Conservation (phyloP, 148 eudicot genomes). For the Silene conica region DNA sequence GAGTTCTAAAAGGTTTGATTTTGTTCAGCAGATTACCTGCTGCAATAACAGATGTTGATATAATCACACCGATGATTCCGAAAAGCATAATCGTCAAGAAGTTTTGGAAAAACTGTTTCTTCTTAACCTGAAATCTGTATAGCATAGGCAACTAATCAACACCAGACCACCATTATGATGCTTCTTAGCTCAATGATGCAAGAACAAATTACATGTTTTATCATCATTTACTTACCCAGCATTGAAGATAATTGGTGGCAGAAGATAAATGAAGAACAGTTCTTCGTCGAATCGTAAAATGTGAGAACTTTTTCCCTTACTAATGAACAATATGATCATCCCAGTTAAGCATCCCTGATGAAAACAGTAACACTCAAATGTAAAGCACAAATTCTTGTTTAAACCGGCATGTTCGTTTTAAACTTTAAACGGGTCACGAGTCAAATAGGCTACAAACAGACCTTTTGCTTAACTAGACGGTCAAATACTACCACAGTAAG, state of each 20-base stretch:
- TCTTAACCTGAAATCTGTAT: slow-evolving; percentile 90
- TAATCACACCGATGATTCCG: slow-evolving; percentile 80
- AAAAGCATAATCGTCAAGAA: slow-evolving; percentile 86
- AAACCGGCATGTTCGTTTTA: too few relatives aligned
- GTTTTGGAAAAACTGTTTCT: slow-evolving; percentile 95
- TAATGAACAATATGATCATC: slow-evolving; percentile 51
- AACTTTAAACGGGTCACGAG: too few relatives aligned
- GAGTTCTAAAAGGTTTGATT: not conserved
- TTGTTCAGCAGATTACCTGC: slow-evolving; percentile 40
- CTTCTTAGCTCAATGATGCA: too few relatives aligned
- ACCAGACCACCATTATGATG: not conserved
- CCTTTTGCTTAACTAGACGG: too few relatives aligned
- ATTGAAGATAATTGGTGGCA: slow-evolving; percentile 93
- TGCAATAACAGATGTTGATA: slow-evolving; percentile 64
- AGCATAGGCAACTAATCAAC: not conserved
- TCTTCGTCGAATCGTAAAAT: slow-evolving; percentile 79
- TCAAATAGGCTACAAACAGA: too few relatives aligned
- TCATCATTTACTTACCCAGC: slow-evolving; percentile 78
- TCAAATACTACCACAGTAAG: too few relatives aligned
- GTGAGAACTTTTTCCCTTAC: slow-evolving; percentile 80
- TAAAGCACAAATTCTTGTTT: not conserved
- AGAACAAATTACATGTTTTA: not conserved
- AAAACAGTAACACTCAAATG: not conserved
- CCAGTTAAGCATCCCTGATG: slow-evolving; percentile 66
- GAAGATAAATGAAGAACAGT: slow-evolving; percentile 88